Evolutionary conservation across 225 moss, liverwort and hornwort species (phyloP), one percentile per base, ranked within the genome.

Genomic region (Pseudoscleropodium purum): DNA sequence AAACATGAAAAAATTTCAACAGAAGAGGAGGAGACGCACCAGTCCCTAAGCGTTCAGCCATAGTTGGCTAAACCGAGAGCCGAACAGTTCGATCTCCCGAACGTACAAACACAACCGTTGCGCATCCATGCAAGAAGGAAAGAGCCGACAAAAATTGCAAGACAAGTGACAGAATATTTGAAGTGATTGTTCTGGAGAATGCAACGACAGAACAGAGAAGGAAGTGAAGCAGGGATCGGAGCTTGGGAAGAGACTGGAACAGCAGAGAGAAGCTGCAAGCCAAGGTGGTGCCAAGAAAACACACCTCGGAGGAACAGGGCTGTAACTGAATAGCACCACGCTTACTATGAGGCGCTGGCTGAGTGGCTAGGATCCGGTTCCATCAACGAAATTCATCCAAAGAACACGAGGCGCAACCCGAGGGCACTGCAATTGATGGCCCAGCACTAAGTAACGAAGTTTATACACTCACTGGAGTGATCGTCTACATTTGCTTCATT

Each of bases 201-300:
- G 25, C 61, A 87, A 43, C 52, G 8, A 37, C 21, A 52, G 41
- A 21, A 70, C 49, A 78, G 45, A 65, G 24, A 54, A 34, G 54
- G 72, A 49, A 59, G 70, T 61, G 56, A 57, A 85, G 49, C 66
- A 74, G 3, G 37, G 30, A 63, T 36, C 47, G 7, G n/a, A 59
- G 79, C 79, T 84, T n/a, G n/a, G 37, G 15, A 87, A 67, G 74
- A 74, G n/a, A 59, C 47, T n/a, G 65, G 76, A 59, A 47, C 47
- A 76, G 39, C 67, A 26, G 49, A 62, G 49, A 75, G 63, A 49
- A n/a, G n/a, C 76, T 25, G 51, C 76, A 31, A 87, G 30, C 65
- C 8, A 19, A 57, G 84, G 62, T 79, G 39, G 52, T 80, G 90
- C 84, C 92, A 90, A 92, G 92, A 92, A 92, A 88, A 45, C 47